Evolutionary conservation across 192 early-diverging fungal genomes (phyloP), one percentile per base, ranked within the genome.

Genomic region (Chytriomyces sp.): DNA sequence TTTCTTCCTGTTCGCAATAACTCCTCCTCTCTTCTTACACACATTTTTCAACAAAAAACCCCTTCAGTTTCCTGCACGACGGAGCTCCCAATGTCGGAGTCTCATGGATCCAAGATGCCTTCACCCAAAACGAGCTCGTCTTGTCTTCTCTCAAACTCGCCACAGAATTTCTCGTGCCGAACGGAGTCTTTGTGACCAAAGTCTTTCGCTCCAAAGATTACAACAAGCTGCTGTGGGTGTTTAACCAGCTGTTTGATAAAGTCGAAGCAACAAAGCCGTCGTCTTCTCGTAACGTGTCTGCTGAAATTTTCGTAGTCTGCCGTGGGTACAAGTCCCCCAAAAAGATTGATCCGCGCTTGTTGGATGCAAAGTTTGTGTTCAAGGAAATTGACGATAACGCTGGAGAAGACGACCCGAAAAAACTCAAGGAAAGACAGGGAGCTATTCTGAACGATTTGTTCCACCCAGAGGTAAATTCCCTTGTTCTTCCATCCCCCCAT

Each of bases 221-320:
- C 91, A 98, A 98, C 88, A 96, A 95, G 76, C 86, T 99, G 48
- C 90, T 99, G 69, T 99, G 96, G 96, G 95, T 98, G 43, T 97
- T 99, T 76, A 94, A 98, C 79, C 96, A 98, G 84, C 82, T 99
- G 49, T 99, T 99, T 85, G 84, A 86, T 60, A 95, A 92, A 71
- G 97, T 99, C 70, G 96, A 99, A 83, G 97, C 97, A 1, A 99
- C 97, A 44, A 99, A 99, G 82, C 97, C 97, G 45, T 92, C 94
- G 62, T 95, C 95, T 48, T 99, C 97, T 47, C 90, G 97, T 86
- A 96, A 94, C 66, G 97, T 99, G 10, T 99, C 97, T 64, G 97
- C 97, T 7, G 97, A 99, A 91, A 99, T 99, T 75, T 99, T 97
- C 86, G 96, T 99, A 35, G 95, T 99, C 7, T 99, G 97, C 86